phyloP scores from a whole-genome alignment of 192 early-diverging fungal species.

The Phycomyces nitens region DNA sequence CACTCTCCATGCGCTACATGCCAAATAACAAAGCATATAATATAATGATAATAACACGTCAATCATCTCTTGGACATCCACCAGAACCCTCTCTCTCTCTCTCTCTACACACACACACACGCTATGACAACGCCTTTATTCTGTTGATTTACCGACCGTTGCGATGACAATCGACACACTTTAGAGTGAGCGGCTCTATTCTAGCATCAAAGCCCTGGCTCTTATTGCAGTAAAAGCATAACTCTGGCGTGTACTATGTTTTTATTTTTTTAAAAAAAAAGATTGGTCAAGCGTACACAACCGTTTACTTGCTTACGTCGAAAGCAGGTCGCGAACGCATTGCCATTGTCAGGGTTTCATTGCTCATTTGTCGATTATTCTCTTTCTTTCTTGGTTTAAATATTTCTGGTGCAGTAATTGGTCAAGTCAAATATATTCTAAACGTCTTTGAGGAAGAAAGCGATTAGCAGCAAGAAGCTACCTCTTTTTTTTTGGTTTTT shows the following conservation, averaged over 20 bases:
- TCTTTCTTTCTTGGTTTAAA: too few species aligned
- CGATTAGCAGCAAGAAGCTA: too few species aligned
- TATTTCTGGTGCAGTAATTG: too few species aligned
- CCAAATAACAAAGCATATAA: constrained; percentile 3
- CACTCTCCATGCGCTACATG: constrained; percentile 43
- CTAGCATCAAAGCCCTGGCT: constrained; percentile 21
- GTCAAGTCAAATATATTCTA: too few species aligned
- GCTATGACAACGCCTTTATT: not conserved
- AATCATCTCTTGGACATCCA: not conserved
- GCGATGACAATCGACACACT: constrained; percentile 46
- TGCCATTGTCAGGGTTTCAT: too few species aligned
- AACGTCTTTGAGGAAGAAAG: too few species aligned
- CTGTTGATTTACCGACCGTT: constrained; percentile 36
- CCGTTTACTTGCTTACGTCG: too few species aligned
- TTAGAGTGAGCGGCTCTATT: constrained; percentile 29
- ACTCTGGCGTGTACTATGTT: constrained; percentile 24
- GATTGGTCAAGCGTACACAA: too few species aligned
- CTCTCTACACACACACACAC: not conserved
- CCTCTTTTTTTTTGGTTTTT: too few species aligned
- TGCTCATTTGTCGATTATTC: too few species aligned
- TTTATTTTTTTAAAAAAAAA: not conserved
- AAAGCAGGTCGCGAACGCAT: too few species aligned
- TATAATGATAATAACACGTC: not conserved
- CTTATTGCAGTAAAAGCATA: constrained; percentile 28
- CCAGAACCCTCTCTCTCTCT: not conserved